These are phyloP conservation scores for Toxicodendron radicans DNA, from an alignment of 345 rosid species.

Conservation along the genomic window DNA sequence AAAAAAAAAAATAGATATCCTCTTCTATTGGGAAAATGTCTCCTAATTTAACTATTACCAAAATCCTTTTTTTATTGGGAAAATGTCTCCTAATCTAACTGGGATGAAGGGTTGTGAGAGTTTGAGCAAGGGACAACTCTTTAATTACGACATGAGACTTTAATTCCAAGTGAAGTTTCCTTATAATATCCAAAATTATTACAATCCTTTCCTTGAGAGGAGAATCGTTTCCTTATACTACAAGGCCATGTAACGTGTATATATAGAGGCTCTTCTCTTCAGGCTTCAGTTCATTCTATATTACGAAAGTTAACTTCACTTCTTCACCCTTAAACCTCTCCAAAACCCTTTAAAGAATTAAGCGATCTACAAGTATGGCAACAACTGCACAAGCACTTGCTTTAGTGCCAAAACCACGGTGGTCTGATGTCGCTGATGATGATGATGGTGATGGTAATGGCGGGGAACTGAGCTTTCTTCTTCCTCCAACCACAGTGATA, in stretches of 20 bases:
- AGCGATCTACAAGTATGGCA: background rate
- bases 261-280: background rate
- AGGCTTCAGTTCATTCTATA: background rate
- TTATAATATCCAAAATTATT: too few species aligned
- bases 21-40: too few species aligned
- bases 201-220: too few species aligned
- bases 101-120: too few species aligned
- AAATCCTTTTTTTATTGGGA: too few species aligned
- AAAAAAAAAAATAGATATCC: too few species aligned
- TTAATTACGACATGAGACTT: too few species aligned
- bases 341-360: background rate
- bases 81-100: too few species aligned
- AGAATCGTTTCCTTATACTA: background rate
- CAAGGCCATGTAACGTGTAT: background rate
- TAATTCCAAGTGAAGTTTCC: too few species aligned
- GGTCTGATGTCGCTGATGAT: slow-evolving; percentile 80
- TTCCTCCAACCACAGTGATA: slow-evolving; percentile 69
- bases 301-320: background rate
- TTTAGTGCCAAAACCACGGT: slow-evolving; percentile 41
- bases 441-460: slow-evolving; percentile 72
- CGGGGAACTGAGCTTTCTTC: slow-evolving; percentile 63
- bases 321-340: background rate
- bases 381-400: slow-evolving; percentile 20
- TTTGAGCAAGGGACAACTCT: too few species aligned
- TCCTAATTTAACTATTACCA: too few species aligned